Base-by-base conservation (phyloP, 306 rosid species). In the Begonia masoniana region DNA sequence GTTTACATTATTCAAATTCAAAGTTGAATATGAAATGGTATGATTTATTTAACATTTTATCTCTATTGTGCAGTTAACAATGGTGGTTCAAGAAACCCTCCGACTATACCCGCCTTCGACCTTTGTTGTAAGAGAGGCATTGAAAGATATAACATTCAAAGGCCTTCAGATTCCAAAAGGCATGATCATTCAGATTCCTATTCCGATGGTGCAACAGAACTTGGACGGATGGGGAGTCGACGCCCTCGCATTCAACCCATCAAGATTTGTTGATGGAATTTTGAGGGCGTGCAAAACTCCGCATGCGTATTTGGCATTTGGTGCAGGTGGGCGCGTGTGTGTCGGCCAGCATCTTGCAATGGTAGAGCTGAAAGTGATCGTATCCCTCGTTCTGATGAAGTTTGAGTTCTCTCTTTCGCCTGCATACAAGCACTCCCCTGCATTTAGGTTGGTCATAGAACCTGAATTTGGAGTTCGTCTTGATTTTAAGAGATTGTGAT, bases 51-150 rank as follows among this genome's bases (percentile, higher is more conserved):
- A 21, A 21, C 24, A 21, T 21, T 21, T 1, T 3, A 21, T 21
- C 0, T 31, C 9, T 0, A 7, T 31, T 55, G 3, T 48, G 56
- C 83, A 83, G 85, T 63, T 83, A 36, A 76, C 64, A 21, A 81
- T 87, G 87, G 91, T 87, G 68, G 74, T 87, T 60, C 85, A 83
- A 61, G 94, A 87, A 74, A 77, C 88, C 0, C 2, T 78, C 54
- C 67, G 85, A 56, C 75, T 87, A 35, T 83, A 76, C 61, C 66
- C 91, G 9, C 84, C 91, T 4, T 63, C 67, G 6, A 21, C 45
- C 19, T 65, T 63, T 52, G 57, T 73, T n/a, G 0, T 15, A 2
- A 73, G 88, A 74, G 12, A 42, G 54, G 76, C 71, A 15, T 17
- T 72, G 10, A 41, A 78, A 57, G 74, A 84, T 42, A 51, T 81